Base-by-base conservation (phyloP, 163 green algal genomes). In the Scenedesmus sp. region DNA sequence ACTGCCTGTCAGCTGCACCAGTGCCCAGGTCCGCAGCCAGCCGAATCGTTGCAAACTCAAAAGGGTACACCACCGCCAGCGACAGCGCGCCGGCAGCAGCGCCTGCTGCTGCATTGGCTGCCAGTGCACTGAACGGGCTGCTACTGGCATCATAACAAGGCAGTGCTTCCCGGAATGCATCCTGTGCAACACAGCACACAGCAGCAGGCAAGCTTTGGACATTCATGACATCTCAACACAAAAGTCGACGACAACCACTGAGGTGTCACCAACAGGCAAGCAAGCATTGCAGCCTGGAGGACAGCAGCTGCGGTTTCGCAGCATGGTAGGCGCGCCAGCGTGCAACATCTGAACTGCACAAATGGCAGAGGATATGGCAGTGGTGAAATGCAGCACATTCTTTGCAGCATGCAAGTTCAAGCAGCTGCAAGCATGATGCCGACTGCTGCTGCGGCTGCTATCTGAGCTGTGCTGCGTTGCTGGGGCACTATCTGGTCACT, bases 1-100 rank as follows among this genome's bases (percentile, higher is more conserved):
- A 90, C 76, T 90, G 83, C 53, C 90, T 43, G 43, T 92, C 83
- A 78, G 87, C 91, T 53, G 51, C 81, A n/a, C 73, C 59, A n/a
- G 30, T 16, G 40, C 87, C 87, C 22, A 91, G 37, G 42, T 91
- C 84, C 24, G 90, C 90, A 42, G 90, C 80, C 40, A 90, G 40
- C 22, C 90, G 51, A 20, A 95, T 89, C 24, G 94, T 94, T 1
- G 85, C 89, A 80, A 93, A 93, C 51, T 94, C 90, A 86, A 95
- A 87, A 0, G 93, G 93, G 83, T 95, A 95, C 16, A 95, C 93
- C 1, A 95, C 4, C 0, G 92, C 73, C 42, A 95, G 91, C 22
- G 92, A 92, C 56, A 91, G 43, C 46, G 85, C 89, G 0, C 93
- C 93, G 12, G 90, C 93, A 33, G 92, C 24, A 46, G 92, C 92